Percentiles rank a stretch among this genome's conserved stretches.
These are phyloP conservation scores for Tephrocybe rancida DNA, from an alignment of 768 basidiomycete genomes.

Conservation along the genomic window DNA sequence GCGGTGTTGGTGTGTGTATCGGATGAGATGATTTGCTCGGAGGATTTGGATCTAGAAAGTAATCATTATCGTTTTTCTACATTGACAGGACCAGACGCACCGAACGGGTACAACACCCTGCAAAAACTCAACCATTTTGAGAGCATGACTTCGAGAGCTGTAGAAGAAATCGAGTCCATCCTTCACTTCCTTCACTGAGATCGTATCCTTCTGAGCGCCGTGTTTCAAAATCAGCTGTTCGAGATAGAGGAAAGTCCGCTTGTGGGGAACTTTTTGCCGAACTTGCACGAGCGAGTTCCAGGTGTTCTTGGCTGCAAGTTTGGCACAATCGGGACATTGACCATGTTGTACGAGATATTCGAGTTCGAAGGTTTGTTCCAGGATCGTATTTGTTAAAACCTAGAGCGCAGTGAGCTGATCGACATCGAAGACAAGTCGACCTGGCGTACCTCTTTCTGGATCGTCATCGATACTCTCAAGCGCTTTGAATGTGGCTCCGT, in stretches of 20 bases:
- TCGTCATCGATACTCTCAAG: conserved; percentile 89
- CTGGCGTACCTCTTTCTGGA: conserved; percentile 90
- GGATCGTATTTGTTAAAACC: conserved; percentile 92
- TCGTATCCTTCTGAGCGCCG: conserved; percentile 94
- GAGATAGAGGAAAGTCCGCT: conserved; percentile 95
- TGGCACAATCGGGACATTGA: conserved; percentile 94
- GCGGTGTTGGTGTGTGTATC: conserved; percentile 93
- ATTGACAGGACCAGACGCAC: conserved; percentile 43
- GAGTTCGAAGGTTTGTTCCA: conserved; percentile 97
- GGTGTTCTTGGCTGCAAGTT: conserved; percentile 96
- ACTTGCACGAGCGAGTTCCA: conserved; percentile 99
- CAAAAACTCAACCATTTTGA: conserved; percentile 97
- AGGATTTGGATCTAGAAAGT: conserved; percentile 74
- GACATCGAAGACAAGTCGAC: neutral
- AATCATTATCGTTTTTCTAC: neutral
- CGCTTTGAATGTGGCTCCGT: conserved; percentile 98
- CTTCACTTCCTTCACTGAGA: conserved; percentile 87
- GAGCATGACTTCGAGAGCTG: conserved; percentile 83
- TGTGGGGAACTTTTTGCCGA: conserved; percentile 98
- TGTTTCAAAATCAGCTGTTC: conserved; percentile 98
- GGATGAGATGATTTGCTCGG: conserved; percentile 91
- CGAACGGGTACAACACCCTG: conserved; percentile 83
- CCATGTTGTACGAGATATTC: conserved; percentile 94
- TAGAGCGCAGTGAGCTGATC: conserved; percentile 22
- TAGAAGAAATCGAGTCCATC: conserved; percentile 99